A percentile compares a stretch with the other conserved stretches of the same genome.
phyloP scores from a whole-genome alignment of 1,284 basidiomycete genomes.

The Trametes sp. region DNA sequence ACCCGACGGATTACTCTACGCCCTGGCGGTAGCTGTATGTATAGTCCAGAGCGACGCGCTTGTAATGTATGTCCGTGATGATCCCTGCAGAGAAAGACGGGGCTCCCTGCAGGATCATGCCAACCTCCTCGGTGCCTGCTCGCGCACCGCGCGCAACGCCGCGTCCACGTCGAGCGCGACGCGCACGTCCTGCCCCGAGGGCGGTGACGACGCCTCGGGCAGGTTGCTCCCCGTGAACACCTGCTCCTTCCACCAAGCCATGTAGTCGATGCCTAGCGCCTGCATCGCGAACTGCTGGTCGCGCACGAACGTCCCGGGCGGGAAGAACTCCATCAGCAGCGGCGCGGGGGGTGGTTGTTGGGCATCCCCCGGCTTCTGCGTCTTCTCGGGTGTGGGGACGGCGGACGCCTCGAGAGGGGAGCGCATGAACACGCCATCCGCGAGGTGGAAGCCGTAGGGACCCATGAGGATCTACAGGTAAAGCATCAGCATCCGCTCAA shows the following conservation, averaged over 20 bases:
- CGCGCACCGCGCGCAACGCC: conserved; percentile 52
- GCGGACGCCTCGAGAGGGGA: conserved; percentile 46
- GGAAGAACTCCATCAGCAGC: conserved; percentile 83
- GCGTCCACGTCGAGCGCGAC: conserved; percentile 59
- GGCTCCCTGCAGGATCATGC: neutral
- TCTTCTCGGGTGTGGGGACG: conserved; percentile 19
- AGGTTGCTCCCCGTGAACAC: conserved; percentile 43
- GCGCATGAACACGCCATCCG: conserved; percentile 78
- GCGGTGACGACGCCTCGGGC: conserved; percentile 49
- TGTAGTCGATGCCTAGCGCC: conserved; percentile 74
- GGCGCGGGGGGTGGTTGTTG: conserved; percentile 25
- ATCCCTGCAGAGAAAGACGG: no score
- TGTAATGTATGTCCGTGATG: neutral
- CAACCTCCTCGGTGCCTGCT: conserved; percentile 36
- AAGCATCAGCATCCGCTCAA: neutral
- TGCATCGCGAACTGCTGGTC: conserved; percentile 71
- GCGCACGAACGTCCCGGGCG: conserved; percentile 70
- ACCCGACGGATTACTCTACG: neutral
- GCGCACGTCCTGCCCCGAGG: conserved; percentile 44
- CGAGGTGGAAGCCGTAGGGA: conserved; percentile 74
- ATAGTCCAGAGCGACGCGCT: neutral
- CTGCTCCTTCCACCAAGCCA: conserved; percentile 76
- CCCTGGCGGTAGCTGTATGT: neutral
- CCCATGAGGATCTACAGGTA: conserved; percentile 74
- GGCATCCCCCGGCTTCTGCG: conserved; percentile 8